These are phyloP conservation scores for Ulmus americana DNA, from an alignment of 331 rosid genomes.

Conservation along the genomic window DNA sequence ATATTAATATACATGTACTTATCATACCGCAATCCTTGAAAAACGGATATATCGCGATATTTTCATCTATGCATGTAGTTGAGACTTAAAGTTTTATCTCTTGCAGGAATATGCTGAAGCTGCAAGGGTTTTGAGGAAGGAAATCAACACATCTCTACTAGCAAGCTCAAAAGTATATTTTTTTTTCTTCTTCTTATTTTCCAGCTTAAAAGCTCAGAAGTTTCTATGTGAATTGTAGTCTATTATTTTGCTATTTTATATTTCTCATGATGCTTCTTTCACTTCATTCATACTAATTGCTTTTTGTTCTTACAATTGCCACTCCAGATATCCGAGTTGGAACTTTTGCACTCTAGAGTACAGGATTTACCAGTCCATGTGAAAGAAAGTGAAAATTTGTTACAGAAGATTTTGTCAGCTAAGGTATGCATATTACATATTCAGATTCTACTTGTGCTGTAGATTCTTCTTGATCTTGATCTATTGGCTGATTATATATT, in stretches of 20 bases:
- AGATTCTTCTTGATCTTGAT: not conserved
- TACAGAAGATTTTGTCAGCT: constrained; percentile 41
- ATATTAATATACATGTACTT: no score
- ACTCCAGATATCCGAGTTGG: constrained; percentile 73
- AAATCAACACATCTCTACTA: constrained; percentile 48
- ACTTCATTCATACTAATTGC: constrained; percentile 26
- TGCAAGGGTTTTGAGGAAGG: constrained; percentile 53
- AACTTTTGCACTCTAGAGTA: constrained; percentile 55
- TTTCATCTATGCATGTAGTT: not conserved
- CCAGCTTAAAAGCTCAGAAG: constrained; percentile 48
- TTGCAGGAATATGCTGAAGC: constrained; percentile 59
- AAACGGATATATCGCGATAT: no score
- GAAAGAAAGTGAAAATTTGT: constrained; percentile 51
- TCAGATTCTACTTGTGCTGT: not conserved
- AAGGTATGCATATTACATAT: constrained; percentile 38
- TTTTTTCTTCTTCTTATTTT: not conserved
- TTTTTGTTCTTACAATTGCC: constrained; percentile 16
- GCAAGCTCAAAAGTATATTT: constrained; percentile 47
- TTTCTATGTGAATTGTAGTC: constrained; percentile 17
- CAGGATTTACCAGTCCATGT: constrained; percentile 54
- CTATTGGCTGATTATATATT: not conserved
- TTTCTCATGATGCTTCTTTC: constrained; percentile 24
- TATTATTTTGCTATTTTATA: not conserved
- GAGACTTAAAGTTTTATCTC: constrained; percentile 19
- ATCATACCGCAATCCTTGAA: no score